Percentiles rank a stretch among this genome's conserved stretches.
Evolutionary conservation across 2,329 filamentous ascomycete genomes (phyloP).

Genomic region (Exophiala phaeomuriformis): DNA sequence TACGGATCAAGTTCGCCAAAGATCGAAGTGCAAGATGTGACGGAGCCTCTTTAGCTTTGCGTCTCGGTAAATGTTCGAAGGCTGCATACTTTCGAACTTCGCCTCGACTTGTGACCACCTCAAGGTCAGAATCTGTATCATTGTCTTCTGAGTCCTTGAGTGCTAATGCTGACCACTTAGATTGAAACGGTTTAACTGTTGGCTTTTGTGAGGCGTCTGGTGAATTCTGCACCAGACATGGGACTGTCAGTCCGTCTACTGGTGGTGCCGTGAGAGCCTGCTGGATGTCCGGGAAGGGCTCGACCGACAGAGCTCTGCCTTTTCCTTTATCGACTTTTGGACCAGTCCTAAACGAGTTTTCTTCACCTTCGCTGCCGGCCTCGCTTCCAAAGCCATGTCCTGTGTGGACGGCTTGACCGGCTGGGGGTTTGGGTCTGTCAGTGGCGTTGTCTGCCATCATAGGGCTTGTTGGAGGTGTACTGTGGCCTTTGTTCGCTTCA

Average conservation of each 20-base stretch:
- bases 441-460: constrained; percentile 30
- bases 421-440: constrained; percentile 16
- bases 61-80: constrained; percentile 62
- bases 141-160: background rate
- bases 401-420: background rate
- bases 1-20: constrained; percentile 65
- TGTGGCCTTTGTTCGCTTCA: constrained; percentile 40
- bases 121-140: constrained; percentile 49
- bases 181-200: background rate
- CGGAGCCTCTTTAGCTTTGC: constrained; percentile 55
- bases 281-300: constrained; percentile 1
- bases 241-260: background rate
- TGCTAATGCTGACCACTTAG: background rate
- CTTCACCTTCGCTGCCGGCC: background rate
- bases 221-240: background rate
- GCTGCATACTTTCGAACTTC: constrained; percentile 46
- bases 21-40: constrained; percentile 63
- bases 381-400: background rate
- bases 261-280: background rate
- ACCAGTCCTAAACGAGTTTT: background rate
- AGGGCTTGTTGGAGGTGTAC: constrained; percentile 67
- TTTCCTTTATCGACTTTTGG: constrained; percentile 51
- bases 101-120: constrained; percentile 48
- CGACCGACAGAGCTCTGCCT: constrained; percentile 43
- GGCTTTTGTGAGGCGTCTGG: constrained; percentile 7